A percentile compares a stretch with the other conserved stretches of the same genome.
These are phyloP conservation scores for Lunularia cruciata DNA, from an alignment of 225 moss, liverwort and hornwort species.

Conservation along the genomic window DNA sequence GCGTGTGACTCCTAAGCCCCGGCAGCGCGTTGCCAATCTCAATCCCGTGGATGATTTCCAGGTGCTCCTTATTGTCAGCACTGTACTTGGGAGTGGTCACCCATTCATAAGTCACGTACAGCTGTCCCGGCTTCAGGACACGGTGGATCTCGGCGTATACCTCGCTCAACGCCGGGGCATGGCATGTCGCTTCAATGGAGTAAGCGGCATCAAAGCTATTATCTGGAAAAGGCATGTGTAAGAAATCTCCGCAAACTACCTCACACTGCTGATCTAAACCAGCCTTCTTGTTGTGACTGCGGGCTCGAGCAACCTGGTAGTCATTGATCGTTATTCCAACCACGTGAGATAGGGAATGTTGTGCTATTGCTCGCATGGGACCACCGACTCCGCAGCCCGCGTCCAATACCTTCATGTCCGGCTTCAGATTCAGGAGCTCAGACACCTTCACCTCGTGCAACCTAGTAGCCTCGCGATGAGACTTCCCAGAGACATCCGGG, in stretches of 20 bases:
- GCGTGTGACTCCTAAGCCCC: conserved; percentile 65
- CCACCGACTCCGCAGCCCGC: conserved; percentile 95
- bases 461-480: conserved; percentile 74
- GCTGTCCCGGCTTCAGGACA: conserved; percentile 79
- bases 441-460: conserved; percentile 91
- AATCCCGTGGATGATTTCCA: conserved; percentile 89
- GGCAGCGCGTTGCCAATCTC: conserved; percentile 93
- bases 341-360: conserved; percentile 70
- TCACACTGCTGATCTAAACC: conserved; percentile 77
- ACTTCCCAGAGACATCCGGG: conserved; percentile 78
- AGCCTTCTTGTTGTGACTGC: conserved; percentile 84
- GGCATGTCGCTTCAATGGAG: conserved; percentile 92
- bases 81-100: conserved; percentile 83
- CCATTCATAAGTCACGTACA: conserved; percentile 94
- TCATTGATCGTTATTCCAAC: conserved; percentile 94
- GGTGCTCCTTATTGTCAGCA: conserved; percentile 55
- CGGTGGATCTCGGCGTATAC: conserved; percentile 87
- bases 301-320: conserved; percentile 87
- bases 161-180: conserved; percentile 79
- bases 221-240: conserved; percentile 84
- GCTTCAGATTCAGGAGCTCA: conserved; percentile 63
- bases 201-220: conserved; percentile 77
- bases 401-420: conserved; percentile 72
- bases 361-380: conserved; percentile 93
- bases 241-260: conserved; percentile 86